These are phyloP conservation scores for Camelina neglecta DNA, from an alignment of 345 rosid genomes.

Conservation along the genomic window DNA sequence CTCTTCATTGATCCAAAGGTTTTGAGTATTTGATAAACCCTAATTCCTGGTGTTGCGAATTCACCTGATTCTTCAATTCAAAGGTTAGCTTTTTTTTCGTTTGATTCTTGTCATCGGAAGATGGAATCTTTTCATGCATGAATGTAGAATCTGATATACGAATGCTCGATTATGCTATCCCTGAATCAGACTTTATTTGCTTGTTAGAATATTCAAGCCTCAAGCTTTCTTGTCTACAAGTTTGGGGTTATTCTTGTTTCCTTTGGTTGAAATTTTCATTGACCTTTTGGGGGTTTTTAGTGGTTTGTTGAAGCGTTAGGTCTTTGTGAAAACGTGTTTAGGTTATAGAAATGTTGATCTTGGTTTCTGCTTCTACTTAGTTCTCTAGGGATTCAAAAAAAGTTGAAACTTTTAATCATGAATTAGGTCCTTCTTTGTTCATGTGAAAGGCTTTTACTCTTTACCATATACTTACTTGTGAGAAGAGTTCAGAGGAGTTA, in stretches of 20 bases:
- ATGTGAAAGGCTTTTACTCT: background rate
- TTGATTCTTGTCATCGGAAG: background rate
- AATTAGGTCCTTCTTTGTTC: background rate
- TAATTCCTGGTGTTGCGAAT: background rate
- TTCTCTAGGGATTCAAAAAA: background rate
- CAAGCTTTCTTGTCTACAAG: conserved; percentile 14
- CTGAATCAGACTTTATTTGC: background rate
- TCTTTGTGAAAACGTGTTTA: background rate
- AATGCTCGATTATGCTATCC: too few species aligned
- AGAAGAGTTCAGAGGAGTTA: conserved; percentile 1
- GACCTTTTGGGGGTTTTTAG: background rate
- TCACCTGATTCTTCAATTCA: background rate
- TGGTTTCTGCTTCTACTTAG: conserved; percentile 14
- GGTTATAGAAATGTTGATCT: conserved; percentile 6
- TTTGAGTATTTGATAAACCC: conserved; percentile 8
- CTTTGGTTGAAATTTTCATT: background rate
- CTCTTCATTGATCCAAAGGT: background rate
- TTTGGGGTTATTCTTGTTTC: background rate
- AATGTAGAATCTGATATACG: conserved; percentile 1
- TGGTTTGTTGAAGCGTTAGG: background rate
- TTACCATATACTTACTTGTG: background rate
- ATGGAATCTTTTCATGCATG: background rate
- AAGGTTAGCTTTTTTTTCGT: background rate
- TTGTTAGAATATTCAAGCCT: background rate
- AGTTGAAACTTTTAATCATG: background rate